Conservation (phyloP, 2,329 filamentous ascomycete genomes). For the Fusarium brevicatenulatum region DNA sequence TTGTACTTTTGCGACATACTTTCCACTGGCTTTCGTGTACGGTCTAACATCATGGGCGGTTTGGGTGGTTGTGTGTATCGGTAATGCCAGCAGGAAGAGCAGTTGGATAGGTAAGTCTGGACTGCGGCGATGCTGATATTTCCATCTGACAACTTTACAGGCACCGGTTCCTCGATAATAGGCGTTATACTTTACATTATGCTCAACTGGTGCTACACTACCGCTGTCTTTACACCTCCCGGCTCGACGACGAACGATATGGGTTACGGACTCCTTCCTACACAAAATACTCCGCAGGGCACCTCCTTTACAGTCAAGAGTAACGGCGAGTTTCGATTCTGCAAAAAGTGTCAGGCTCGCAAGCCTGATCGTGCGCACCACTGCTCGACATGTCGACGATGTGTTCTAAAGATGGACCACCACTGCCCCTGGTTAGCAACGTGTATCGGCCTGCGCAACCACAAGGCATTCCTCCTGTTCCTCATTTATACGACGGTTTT, state of each 20-base stretch:
- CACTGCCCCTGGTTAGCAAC: constrained; percentile 98
- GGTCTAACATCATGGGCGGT: constrained; percentile 90
- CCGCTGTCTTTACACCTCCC: constrained; percentile 91
- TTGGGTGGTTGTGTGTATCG: constrained; percentile 85
- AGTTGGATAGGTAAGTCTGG: constrained; percentile 65
- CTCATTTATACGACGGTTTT: constrained; percentile 89
- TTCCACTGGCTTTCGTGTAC: constrained; percentile 91
- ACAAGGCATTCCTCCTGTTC: constrained; percentile 95
- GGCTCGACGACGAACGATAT: constrained; percentile 73
- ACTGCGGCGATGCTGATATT: background rate
- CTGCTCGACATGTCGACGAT: constrained; percentile 93
- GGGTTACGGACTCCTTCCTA: constrained; percentile 85
- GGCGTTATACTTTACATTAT: constrained; percentile 79
- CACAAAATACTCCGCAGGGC: constrained; percentile 67
- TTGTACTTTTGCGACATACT: constrained; percentile 81
- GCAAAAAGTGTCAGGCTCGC: constrained; percentile 95
- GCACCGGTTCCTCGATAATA: constrained; percentile 65
- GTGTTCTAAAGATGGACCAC: constrained; percentile 99
- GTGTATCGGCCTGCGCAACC: constrained; percentile 92
- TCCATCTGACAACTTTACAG: constrained; percentile 49
- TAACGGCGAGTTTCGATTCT: constrained; percentile 86
- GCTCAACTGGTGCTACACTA: constrained; percentile 89
- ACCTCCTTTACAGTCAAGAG: constrained; percentile 92
- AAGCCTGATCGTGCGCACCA: constrained; percentile 98
- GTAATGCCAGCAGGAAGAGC: constrained; percentile 63